Conservation (phyloP, 305 asterid genomes). For the Solanum hybrid region DNA sequence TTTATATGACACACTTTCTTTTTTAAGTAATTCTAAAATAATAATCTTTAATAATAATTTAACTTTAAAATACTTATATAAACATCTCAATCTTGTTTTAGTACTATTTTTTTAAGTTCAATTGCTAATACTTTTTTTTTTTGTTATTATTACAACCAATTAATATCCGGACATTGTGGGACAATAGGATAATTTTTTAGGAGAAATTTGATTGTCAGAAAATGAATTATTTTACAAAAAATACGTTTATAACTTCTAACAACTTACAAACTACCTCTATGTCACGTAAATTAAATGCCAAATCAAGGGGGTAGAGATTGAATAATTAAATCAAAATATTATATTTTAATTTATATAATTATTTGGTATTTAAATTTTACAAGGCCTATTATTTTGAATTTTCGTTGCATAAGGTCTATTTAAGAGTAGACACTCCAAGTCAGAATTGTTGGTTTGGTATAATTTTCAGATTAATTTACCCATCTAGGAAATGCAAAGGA, state of each 20-base stretch:
- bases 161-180: not conserved
- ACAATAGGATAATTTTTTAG: not conserved
- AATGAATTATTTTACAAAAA: not conserved
- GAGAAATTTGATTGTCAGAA: not conserved
- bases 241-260: not conserved
- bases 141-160: not conserved
- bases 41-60: not conserved
- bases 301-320: not conserved
- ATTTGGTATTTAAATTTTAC: not conserved
- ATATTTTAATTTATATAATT: not conserved
- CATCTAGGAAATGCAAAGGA: not conserved
- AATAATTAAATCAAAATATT: not conserved
- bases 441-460: not conserved
- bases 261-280: not conserved
- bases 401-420: not conserved
- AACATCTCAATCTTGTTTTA: not conserved
- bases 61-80: not conserved
- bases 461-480: not conserved
- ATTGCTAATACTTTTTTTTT: not conserved
- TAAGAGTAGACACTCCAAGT: not conserved
- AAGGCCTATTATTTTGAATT: not conserved
- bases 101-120: not conserved
- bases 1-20: not conserved
- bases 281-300: not conserved
- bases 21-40: not conserved